Evolutionary conservation across 169 alveolate species (phyloP), one percentile per base, ranked within the genome.

Genomic region (Babesia ovata): DNA sequence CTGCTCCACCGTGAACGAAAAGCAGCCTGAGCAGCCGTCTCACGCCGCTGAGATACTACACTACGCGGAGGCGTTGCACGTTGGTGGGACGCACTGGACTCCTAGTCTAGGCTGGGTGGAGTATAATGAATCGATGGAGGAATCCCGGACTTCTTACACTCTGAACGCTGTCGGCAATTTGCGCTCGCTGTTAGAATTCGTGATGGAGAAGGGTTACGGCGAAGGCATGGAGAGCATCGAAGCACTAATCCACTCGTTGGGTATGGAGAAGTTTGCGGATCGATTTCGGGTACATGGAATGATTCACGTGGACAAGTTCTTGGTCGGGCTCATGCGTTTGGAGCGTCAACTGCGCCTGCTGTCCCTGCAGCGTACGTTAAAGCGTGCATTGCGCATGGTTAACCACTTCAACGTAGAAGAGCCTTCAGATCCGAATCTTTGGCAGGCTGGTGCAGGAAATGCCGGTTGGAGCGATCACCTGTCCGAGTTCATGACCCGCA

Each of bases 51-150:
- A 62, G 0, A 46, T 66, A 19, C 6, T 62, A 26, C 39, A 56
- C 42, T 46, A 57, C 24, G 26, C 74, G 19, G 77, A 75, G 48
- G 76, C 22, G 42, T 44, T 75, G 26, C 85, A 75, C 46, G 56
- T 79, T 14, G 45, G 26, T 17, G 53, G 62, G 12, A 58, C 65
- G 29, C 53, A 28, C 53, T 75, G 85, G 85, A 59, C 79, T 24
- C 61, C 76, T 9, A 70, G 69, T 21, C 45, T 46, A 7, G 62
- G 62, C n/a, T 75, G 85, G 85, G 26, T 75, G 56, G 85, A 75
- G 60, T 75, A 75, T 28, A 63, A 26, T n/a, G 85, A 75, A 21
- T 45, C 28, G 53, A 9, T 75, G 58, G 49, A 26, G 33, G 66
- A 63, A 49, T 45, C 65, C 29, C 39, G 44, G 50, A 49, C 63